Percentiles rank a stretch among this genome's conserved stretches.
These are phyloP conservation scores for Acanthamoeba lenticulata DNA, from an alignment of 208 protist species.

Conservation along the genomic window DNA sequence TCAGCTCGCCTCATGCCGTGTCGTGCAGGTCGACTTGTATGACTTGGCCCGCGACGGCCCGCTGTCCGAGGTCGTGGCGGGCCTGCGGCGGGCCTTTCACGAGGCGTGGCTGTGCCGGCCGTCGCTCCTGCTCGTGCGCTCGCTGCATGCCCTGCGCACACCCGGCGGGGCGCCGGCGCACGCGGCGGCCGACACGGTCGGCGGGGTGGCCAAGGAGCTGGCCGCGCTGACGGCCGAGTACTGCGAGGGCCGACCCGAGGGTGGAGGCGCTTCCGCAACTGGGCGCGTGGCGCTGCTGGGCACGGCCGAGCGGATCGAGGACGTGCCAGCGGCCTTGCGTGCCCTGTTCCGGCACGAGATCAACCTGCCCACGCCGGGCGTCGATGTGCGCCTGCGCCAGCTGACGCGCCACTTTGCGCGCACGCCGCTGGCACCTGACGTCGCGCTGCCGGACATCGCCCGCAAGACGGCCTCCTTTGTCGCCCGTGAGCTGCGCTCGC, in stretches of 20 bases:
- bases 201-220: neutral
- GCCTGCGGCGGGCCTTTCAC: neutral
- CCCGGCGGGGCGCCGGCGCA: too few relatives aligned
- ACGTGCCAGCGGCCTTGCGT: constrained; percentile 73
- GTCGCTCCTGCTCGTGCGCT: constrained; percentile 59
- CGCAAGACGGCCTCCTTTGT: constrained; percentile 78
- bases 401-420: constrained; percentile 61
- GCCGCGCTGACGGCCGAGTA: neutral
- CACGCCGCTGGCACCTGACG: constrained; percentile 57
- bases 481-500: constrained; percentile 60
- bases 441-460: constrained; percentile 71
- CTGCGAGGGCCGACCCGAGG: constrained; percentile 18
- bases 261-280: too few relatives aligned
- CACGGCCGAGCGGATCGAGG: constrained; percentile 70
- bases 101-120: constrained; percentile 22
- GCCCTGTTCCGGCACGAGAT: constrained; percentile 80
- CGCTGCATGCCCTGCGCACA: neutral
- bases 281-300: constrained; percentile 4
- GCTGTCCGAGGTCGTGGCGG: neutral
- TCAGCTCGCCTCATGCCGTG: neutral
- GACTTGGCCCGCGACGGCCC: neutral
- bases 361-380: constrained; percentile 56
- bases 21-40: constrained; percentile 51
- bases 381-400: constrained; percentile 66
- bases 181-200: neutral